Base-by-base conservation (phyloP, 116 monocot species). In the Posidonia oceanica region DNA sequence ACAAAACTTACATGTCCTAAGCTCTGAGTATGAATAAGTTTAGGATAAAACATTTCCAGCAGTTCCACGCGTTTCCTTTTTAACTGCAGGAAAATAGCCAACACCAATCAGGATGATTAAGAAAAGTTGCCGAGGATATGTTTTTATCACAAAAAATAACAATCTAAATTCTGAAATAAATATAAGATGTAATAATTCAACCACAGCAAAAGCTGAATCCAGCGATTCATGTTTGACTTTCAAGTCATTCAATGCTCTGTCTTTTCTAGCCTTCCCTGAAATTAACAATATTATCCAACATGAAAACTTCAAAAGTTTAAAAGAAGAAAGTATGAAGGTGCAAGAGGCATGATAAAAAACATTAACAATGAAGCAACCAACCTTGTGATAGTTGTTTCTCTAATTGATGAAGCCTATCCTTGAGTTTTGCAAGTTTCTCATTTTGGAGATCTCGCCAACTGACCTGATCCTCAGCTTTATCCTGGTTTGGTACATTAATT, bases 341-440 rank as follows among this genome's bases (percentile, higher is more conserved):
- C 39, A 15, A 37, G 5, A 51, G 11, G 40, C 42, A 66, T 18
- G 44, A 11, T 22, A 42, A 68, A 0, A 23, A 39, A 54, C 29
- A 67, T 71, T 75, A 79, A 69, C 44, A 73, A 69, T 52, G 54
- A 68, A 79, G 66, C 68, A 75, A 78, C 74, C 64, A 69, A 93
- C 93, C 87, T 86, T 85, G 72, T 37, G 74, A 70, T 55, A 87
- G 82, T 71, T 84, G 71, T 72, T 75, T 84, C 79, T 89, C 75
- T 68, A 83, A 68, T 72, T 69, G 71, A 64, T 63, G 57, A 18
- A 86, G 68, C 18, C 64, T 80, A 54, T 83, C 80, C 69, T 76
- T 89, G 81, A 93, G 63, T 59, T 74, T 78, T 39, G 64, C 75
- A 29, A 83, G 76, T 72, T 84, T 83, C 21, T 83, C 87, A 18